Percentiles rank a stretch among this genome's conserved stretches.
Conservation (phyloP, 345 rosid species). For the Eucalyptus grandis region DNA sequence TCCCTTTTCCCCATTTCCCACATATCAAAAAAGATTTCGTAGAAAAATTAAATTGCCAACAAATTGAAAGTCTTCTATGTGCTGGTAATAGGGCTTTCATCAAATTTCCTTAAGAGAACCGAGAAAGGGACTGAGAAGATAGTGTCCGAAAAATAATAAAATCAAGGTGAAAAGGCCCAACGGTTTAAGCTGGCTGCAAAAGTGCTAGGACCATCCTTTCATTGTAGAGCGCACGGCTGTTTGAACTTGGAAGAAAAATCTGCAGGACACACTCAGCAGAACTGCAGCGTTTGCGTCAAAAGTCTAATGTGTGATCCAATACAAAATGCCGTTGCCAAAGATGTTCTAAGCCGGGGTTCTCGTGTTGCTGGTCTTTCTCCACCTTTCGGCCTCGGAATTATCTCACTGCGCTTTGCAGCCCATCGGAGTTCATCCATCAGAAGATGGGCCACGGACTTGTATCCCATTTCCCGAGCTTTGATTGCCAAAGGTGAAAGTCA, state of each 20-base stretch:
- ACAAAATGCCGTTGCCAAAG: neutral
- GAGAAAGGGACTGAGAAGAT: too few relatives aligned
- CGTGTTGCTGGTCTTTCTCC: neutral
- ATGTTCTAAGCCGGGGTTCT: neutral
- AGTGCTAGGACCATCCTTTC: neutral
- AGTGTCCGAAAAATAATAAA: neutral
- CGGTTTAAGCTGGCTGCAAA: neutral
- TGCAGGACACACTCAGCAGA: neutral
- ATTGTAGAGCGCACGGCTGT: neutral
- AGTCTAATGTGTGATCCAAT: neutral
- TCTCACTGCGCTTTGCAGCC: neutral
- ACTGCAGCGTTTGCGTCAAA: neutral
- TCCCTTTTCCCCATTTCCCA: too few relatives aligned
- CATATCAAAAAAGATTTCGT: fast-evolving
- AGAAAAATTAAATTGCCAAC: too few relatives aligned
- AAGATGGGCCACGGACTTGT: slow-evolving; percentile 29
- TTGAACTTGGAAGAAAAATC: neutral
- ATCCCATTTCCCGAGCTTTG: slow-evolving; percentile 19
- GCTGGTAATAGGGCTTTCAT: too few relatives aligned
- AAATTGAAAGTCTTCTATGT: too few relatives aligned
- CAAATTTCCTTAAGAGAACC: too few relatives aligned
- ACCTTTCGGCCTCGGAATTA: neutral
- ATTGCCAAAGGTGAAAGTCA: neutral
- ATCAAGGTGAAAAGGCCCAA: neutral
- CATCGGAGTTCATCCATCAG: slow-evolving; percentile 18